Base-by-base conservation (phyloP, 352 stramenopile species). In the Pythium rhizo-oryzae region DNA sequence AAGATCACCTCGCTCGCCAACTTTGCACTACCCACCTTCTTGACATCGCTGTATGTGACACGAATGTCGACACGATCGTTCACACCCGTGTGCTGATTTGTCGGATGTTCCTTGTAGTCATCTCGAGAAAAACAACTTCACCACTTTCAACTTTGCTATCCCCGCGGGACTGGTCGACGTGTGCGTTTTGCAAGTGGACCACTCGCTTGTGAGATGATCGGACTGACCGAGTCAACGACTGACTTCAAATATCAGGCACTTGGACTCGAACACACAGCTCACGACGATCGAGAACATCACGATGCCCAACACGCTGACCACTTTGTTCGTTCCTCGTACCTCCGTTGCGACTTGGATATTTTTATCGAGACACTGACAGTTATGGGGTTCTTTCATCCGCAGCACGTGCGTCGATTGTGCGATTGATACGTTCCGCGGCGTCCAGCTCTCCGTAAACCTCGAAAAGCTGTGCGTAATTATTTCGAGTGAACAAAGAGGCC, bases 381-480 rank as follows among this genome's bases (percentile, higher is more conserved):
- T 30, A 8, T 24, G 2, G 11, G n/a, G 2, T 33, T 33, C 6
- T 12, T 35, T 24, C 5, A 30, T 23, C 24, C 19, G n/a, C 8
- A 72, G 66, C 7, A 54, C 46, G 24, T 74, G 67, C 23, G 23
- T 15, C 1, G 28, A 67, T 13, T 71, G 62, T 47, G 25, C n/a
- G 7, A 37, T 59, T 2, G 50, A 33, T n/a, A 59, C 51, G 2
- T 62, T 75, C 46, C 49, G 56, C 4, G 62, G 68, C 33, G 50
- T 75, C 33, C 44, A 65, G 49, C 64, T 75, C 30, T 57, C 68
- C 6, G 39, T 28, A 7, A 28, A 54, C 3, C 35, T 75, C 4
- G 11, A 55, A 8, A 64, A 21, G 24, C 43, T 75, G 67, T 74
- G 57, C 30, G 60, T 62, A 41, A 4, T 19, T 19, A 49, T n/a